Evolutionary conservation across 352 stramenopile species (phyloP).

Genomic region (Phytophthora lateralis): DNA sequence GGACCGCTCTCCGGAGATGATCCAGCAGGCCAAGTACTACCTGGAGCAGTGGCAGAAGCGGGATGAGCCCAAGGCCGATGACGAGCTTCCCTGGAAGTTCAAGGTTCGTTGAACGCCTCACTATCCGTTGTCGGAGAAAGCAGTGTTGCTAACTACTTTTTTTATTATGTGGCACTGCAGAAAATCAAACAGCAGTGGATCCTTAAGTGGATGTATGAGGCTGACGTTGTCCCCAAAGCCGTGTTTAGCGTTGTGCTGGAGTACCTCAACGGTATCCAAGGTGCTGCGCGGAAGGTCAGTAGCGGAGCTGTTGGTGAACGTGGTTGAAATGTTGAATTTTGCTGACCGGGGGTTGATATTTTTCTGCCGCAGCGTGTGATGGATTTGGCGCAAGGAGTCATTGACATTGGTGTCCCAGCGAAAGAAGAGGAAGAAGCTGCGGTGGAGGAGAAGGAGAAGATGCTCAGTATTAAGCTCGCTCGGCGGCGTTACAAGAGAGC

Average conservation of each 20-base stretch:
- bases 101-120: conserved; percentile 45
- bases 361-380: conserved; percentile 57
- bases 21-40: conserved; percentile 85
- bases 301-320: background rate
- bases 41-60: conserved; percentile 75
- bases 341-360: conserved; percentile 2
- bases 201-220: conserved; percentile 83
- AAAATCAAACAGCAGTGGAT: conserved; percentile 89
- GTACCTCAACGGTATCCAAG: conserved; percentile 76
- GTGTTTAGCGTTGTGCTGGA: conserved; percentile 79
- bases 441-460: conserved; percentile 54
- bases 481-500: conserved; percentile 82
- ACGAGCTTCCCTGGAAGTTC: conserved; percentile 80
- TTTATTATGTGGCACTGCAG: conserved; percentile 34
- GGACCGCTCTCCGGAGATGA: conserved; percentile 77
- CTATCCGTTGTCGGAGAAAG: conserved; percentile 2
- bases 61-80: conserved; percentile 53
- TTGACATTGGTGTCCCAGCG: conserved; percentile 61
- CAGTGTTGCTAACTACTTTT: conserved; percentile 6
- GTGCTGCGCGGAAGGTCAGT: conserved; percentile 58
- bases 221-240: conserved; percentile 79
- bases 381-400: conserved; percentile 71
- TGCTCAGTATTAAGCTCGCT: conserved; percentile 60
- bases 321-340: background rate
- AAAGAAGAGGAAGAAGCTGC: conserved; percentile 48